Evolutionary conservation across 352 stramenopile genomes (phyloP).

Genomic region (Pythium phragmitis): DNA sequence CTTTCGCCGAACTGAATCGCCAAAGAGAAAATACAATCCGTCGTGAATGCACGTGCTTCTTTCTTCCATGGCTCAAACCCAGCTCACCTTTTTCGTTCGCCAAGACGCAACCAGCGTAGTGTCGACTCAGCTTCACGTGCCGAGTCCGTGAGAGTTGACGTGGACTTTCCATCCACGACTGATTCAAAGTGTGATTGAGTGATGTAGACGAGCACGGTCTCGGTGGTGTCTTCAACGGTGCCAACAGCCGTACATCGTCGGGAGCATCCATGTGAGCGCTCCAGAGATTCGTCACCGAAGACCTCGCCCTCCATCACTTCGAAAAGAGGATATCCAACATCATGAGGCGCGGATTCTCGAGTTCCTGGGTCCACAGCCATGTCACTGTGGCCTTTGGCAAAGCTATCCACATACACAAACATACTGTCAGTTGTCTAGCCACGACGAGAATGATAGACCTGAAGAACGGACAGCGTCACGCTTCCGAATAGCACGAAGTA

Average conservation of each 20-base stretch:
- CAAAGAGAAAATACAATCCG: background rate
- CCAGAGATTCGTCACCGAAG: constrained; percentile 45
- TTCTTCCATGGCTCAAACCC: background rate
- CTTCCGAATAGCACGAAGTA: constrained; percentile 37
- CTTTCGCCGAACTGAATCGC: constrained; percentile 21
- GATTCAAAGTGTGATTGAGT: constrained; percentile 19
- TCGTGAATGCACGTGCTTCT: background rate
- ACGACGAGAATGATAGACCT: background rate
- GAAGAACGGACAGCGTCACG: constrained; percentile 31
- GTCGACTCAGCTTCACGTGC: background rate
- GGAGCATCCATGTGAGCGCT: constrained; percentile 15
- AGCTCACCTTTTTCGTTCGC: constrained; percentile 16
- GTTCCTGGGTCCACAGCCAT: constrained; percentile 2
- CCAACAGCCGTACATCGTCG: constrained; percentile 31
- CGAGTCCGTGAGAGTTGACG: background rate
- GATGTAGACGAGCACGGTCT: constrained; percentile 25
- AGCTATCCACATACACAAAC: constrained; percentile 7
- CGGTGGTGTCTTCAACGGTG: background rate
- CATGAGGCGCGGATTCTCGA: background rate
- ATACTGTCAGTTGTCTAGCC: background rate
- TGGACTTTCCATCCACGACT: background rate
- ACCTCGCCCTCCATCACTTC: constrained; percentile 38
- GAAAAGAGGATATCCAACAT: constrained; percentile 20
- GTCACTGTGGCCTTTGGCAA: background rate
- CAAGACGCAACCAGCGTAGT: constrained; percentile 19